Evolutionary conservation across 352 stramenopile species (phyloP), one percentile per base, ranked within the genome.

Genomic region (Pythium aristosporum): DNA sequence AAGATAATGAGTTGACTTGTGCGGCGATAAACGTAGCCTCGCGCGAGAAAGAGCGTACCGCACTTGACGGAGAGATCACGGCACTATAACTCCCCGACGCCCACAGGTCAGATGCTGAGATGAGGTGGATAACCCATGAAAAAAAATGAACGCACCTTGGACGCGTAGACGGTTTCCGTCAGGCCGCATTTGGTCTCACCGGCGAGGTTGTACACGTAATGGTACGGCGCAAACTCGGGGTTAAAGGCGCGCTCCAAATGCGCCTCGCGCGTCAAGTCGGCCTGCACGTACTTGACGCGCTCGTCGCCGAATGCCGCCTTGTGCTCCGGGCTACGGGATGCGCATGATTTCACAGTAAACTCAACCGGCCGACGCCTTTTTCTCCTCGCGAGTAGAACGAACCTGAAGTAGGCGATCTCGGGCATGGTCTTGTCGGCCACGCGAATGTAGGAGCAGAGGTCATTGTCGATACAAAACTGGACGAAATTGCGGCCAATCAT

Each of bases 401-500:
- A 85, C 82, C 78, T 88, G 57, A 95, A 93, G 75, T 96, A 96
- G 36, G 87, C 88, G 69, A 94, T 96, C 71, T 90, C 85, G 43
- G 84, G 82, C 79, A 93, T 89, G 20, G 85, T 89, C 72, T 96
- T 96, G 74, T 96, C 87, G 36, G 82, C 84, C 56, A 96, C 83
- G 47, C 85, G 84, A 57, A 96, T 87, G 61, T 71, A 70, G 11
- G 77, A 76, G 52, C 74, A 77, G 15, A 94, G 56, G 52, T 93
- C 81, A 28, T 79, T 71, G 65, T 91, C 82, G 20, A 96, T 66
- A 47, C 84, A 84, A 67, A 80, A 87, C 71, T 93, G 77, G 52
- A 94, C 82, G 49, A 96, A 92, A 78, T 94, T 96, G 67, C 87
- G 82, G 63, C 87, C 87, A 55, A 96, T 89, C 82, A 94, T 92